These are phyloP conservation scores for Malus hybrid DNA, from an alignment of 331 rosid genomes.

Conservation along the genomic window DNA sequence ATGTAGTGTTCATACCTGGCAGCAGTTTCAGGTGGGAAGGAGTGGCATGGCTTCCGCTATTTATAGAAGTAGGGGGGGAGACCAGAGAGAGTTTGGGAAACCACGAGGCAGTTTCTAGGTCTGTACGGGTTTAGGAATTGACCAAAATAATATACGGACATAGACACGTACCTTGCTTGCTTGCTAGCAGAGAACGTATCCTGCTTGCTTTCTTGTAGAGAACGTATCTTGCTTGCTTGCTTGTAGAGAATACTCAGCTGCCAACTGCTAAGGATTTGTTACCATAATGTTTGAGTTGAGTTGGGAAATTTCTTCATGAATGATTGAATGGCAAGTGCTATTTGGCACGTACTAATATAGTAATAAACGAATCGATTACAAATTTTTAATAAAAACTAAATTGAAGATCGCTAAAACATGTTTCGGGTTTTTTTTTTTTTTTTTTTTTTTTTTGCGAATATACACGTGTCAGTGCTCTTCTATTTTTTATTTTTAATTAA, in stretches of 20 bases:
- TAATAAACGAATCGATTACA: neutral
- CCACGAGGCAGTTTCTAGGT: constrained; percentile 10
- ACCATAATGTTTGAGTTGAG: neutral
- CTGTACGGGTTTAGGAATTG: neutral
- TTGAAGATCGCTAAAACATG: too few species aligned
- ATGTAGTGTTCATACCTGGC: neutral
- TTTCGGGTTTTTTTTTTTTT: too few species aligned
- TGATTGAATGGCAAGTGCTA: neutral
- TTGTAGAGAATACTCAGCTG: neutral
- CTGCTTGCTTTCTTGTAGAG: neutral
- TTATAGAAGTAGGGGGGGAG: neutral
- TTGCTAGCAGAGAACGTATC: neutral
- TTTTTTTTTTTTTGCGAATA: too few species aligned
- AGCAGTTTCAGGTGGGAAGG: neutral
- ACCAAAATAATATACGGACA: neutral
- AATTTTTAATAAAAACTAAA: too few species aligned
- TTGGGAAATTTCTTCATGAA: neutral
- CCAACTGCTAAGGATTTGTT: neutral
- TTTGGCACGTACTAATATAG: neutral
- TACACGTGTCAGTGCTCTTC: too few species aligned
- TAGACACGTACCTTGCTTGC: neutral
- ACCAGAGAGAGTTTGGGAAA: neutral
- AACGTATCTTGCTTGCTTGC: too few species aligned
- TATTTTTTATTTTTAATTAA: too few species aligned
- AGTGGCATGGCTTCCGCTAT: neutral